Evolutionary conservation across 106 monocot genomes (phyloP).

Genomic region (Vanilla planifolia): DNA sequence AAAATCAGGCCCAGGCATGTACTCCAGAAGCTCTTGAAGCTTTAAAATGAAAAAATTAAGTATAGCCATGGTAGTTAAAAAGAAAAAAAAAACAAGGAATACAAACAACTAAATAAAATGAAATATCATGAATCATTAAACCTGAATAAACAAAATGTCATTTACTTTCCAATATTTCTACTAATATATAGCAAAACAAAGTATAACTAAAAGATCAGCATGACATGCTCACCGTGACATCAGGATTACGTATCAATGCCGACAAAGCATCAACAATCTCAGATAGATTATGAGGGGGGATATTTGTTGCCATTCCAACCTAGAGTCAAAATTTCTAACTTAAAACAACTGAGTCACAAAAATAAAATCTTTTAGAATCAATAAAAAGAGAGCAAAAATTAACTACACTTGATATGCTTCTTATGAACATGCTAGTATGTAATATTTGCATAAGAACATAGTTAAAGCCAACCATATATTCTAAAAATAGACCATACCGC

Average conservation of each 20-base stretch:
- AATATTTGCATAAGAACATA: neutral
- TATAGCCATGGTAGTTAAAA: neutral
- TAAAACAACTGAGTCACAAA: no score
- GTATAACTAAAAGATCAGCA: neutral
- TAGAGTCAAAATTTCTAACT: no score
- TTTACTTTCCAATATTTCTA: no score
- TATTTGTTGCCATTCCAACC: slow-evolving; percentile 99
- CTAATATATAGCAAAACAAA: no score
- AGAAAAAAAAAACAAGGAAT: neutral
- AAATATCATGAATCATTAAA: no score
- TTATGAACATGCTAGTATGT: neutral
- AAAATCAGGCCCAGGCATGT: slow-evolving; percentile 99
- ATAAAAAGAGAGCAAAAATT: no score
- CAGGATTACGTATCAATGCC: slow-evolving; percentile 80
- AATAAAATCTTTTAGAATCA: no score
- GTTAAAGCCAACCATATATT: neutral
- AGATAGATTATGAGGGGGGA: slow-evolving; percentile 94
- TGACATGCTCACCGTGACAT: slow-evolving; percentile 65
- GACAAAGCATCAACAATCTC: slow-evolving; percentile 95
- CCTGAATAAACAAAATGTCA: neutral
- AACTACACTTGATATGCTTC: no score
- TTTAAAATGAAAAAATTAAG: slow-evolving; percentile 8
- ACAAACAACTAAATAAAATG: neutral
- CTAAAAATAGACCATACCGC: slow-evolving; percentile 40
- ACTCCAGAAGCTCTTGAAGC: slow-evolving; percentile 96